These are phyloP conservation scores for Boletus reticulatus DNA, from an alignment of 768 basidiomycete genomes.

Conservation along the genomic window DNA sequence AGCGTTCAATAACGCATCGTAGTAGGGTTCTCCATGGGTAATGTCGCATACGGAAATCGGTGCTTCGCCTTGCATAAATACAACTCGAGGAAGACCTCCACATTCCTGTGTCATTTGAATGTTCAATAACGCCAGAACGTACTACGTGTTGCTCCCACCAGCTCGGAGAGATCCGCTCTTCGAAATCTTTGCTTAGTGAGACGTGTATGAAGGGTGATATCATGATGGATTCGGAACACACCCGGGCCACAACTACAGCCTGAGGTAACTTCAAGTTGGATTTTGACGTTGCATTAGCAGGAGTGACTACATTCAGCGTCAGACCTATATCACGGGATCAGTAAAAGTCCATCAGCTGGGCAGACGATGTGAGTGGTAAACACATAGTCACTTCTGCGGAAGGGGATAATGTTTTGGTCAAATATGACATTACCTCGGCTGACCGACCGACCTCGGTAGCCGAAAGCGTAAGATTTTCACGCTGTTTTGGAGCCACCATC, in stretches of 20 bases:
- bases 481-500: too few relatives aligned
- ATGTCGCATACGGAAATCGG: constrained; percentile 26
- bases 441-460: too few relatives aligned
- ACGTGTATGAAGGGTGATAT: neutral
- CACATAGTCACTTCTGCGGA: constrained; percentile 49
- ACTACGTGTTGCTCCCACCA: constrained; percentile 16
- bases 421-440: too few relatives aligned
- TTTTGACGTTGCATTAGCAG: constrained; percentile 36
- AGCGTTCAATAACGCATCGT: constrained; percentile 32
- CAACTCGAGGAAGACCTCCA: too few relatives aligned
- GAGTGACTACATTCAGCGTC: constrained; percentile 52
- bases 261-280: constrained; percentile 44
- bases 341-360: neutral
- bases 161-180: constrained; percentile 35
- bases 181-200: too few relatives aligned
- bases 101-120: too few relatives aligned
- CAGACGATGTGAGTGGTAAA: neutral
- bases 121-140: neutral
- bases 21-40: constrained; percentile 22
- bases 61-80: too few relatives aligned
- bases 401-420: neutral
- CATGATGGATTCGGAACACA: constrained; percentile 35
- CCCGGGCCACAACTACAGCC: constrained; percentile 52
- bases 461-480: too few relatives aligned
- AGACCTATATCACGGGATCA: constrained; percentile 34